phyloP scores from a whole-genome alignment of 306 rosid species.

The Sesbania bispinosa region DNA sequence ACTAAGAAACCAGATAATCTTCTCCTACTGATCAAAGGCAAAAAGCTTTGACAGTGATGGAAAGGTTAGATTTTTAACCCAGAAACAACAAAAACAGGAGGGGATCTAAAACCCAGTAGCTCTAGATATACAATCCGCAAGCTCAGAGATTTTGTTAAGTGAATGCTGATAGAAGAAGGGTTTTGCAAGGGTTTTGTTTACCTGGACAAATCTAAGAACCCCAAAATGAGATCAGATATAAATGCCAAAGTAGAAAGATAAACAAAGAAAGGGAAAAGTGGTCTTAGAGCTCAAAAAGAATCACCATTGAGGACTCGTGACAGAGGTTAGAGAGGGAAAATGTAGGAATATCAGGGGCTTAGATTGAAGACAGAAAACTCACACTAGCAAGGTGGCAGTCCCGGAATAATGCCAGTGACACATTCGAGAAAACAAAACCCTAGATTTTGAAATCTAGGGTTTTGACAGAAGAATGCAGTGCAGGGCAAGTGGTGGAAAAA shows the following conservation, averaged over 20 bases:
- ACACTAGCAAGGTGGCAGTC: conserved; percentile 1
- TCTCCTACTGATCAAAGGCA: neutral
- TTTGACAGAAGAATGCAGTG: conserved; percentile 57
- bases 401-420: conserved; percentile 29
- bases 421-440: conserved; percentile 58
- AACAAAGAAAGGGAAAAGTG: neutral
- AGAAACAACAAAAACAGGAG: too few species aligned
- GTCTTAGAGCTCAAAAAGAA: conserved; percentile 28
- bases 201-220: conserved; percentile 24
- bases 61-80: conserved; percentile 29
- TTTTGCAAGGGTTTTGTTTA: conserved; percentile 35
- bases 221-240: conserved; percentile 3
- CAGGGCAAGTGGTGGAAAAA: conserved; percentile 34
- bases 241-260: neutral
- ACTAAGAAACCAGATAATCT: conserved; percentile 12
- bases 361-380: conserved; percentile 24
- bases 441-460: conserved; percentile 79
- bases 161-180: conserved; percentile 20
- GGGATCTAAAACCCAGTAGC: conserved; percentile 19
- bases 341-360: conserved; percentile 44
- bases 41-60: neutral
- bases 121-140: conserved; percentile 27
- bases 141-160: neutral
- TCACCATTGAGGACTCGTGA: conserved; percentile 16
- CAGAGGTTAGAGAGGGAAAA: conserved; percentile 19